Base-by-base conservation (phyloP, 2,329 filamentous ascomycete species). In the Colletotrichum trifolii region DNA sequence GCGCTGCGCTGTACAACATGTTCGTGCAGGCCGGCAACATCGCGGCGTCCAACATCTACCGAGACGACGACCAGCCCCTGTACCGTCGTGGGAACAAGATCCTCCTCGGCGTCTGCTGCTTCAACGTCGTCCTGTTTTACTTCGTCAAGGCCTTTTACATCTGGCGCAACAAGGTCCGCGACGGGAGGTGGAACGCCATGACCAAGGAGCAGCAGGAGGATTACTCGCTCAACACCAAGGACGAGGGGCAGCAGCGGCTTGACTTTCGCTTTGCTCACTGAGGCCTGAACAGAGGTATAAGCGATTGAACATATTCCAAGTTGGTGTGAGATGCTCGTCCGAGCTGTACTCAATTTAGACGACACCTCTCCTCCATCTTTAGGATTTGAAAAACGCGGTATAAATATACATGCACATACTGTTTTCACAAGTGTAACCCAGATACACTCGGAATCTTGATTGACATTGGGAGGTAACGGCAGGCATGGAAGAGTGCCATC, bases 221-320 rank as follows among this genome's bases (percentile, higher is more conserved):
- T 1, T 87, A 87, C 64, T 64, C 83, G 3, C 69, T 78, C 39
- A 83, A 80, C 35, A 85, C 83, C 0, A 81, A 74, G 4, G 84
- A 87, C 63, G 77, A 86, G 70, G 85, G 85, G 0, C 80, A 81
- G 63, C 83, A 86, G 74, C 81, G 86, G 70, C 72, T 86, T 58
- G 84, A 87, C 68, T 87, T 87, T 70, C 72, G 82, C 15, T 87
- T 87, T 66, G 80, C 73, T 10, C 82, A 83, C 68, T 85, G 76
- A 52, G 1, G 4, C 25, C 4, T 15, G 35, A 50, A 10, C 6
- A 13, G 6, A 13, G 6, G 3, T 13, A 40, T 13, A 2, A 6
- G n/a, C 43, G 43, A 17, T 46, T 8, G 6, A 8, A 40, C 6
- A 13, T 5, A 7, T 1, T 25, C 4, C 3, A 25, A 25, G 25